Base-by-base conservation (phyloP, 2,329 filamentous ascomycete species). In the Geosmithia flava region DNA sequence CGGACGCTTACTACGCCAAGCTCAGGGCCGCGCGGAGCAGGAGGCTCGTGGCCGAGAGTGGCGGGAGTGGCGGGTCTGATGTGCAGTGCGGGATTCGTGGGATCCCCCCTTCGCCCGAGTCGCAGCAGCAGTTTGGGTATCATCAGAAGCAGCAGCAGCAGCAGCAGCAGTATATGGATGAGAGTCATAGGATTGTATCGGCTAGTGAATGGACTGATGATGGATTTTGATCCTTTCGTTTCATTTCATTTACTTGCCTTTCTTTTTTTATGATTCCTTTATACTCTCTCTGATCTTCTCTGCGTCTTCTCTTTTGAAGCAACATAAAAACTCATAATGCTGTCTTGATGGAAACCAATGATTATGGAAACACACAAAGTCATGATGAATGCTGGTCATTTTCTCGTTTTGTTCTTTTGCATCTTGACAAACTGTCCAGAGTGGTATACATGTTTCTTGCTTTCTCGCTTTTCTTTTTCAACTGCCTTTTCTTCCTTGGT, bases 1-100 rank as follows among this genome's bases (percentile, higher is more conserved):
- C 81, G 3, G 87, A 93, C 51, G 75, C 80, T 10, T 94, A 95
- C 64, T 87, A 87, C 59, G 84, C 86, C 53, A 88, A 87, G 64
- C 69, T 90, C 48, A 77, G 83, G 49, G 81, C 82, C 30, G 74
- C 82, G 6, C 76, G 80, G 37, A 61, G 74, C 55, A 90, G 88
- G 67, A 75, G 83, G 44, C 72, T 77, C 44, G 72, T 76, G 51
- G 76, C 78, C 45, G 64, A 66, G 30, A n/a, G 42, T 20, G 33
- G 33, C 13, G 10, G 11, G 6, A 11, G 6, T 6, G 33, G 6
- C 33, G 11, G 11, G 6, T 16, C 10, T 2, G 41, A 42, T 6
- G 2, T 46, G 15, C 23, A 46, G 17, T 20, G 33, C 15, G 44
- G 44, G 6, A 30, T 30, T 23, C 23, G 19, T 7, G 33, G 33